Percentiles rank a stretch among this genome's conserved stretches.
Conservation (phyloP, 2,329 filamentous ascomycete genomes). For the Penicillium sp. region DNA sequence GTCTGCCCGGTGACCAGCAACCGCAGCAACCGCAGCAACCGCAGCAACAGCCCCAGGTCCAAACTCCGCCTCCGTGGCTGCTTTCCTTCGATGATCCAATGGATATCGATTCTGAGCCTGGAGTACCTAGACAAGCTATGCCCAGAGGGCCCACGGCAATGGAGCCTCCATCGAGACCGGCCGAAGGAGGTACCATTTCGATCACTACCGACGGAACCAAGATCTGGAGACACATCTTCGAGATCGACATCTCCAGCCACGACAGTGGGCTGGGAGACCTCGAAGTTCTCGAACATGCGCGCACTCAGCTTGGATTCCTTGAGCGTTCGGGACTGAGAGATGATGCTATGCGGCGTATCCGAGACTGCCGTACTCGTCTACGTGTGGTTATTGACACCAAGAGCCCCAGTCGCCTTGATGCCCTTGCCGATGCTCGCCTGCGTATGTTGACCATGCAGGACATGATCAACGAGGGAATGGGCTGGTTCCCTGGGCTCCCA, state of each 20-base stretch:
- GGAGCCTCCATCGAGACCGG: not conserved
- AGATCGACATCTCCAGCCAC: not conserved
- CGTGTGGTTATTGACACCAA: not conserved
- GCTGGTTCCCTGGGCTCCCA: conserved; percentile 7
- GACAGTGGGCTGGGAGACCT: not conserved
- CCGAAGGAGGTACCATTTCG: not conserved
- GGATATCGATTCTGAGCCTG: not conserved
- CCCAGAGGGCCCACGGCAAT: not conserved
- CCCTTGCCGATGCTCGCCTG: not conserved
- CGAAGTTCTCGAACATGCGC: not conserved
- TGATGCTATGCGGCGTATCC: not conserved
- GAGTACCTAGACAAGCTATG: not conserved
- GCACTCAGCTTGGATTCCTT: not conserved
- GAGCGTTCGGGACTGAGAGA: not conserved
- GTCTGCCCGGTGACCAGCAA: not conserved
- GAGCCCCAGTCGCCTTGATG: not conserved
- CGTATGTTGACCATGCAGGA: conserved; percentile 1
- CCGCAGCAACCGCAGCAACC: not conserved
- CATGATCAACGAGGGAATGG: conserved; percentile 6
- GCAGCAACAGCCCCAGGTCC: not conserved
- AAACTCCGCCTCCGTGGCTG: not conserved
- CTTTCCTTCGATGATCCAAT: not conserved
- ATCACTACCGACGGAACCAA: not conserved
- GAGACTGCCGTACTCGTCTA: not conserved
- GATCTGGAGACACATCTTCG: not conserved